Conservation (phyloP, 495 filamentous ascomycete genomes). For the Podospora sp. region DNA sequence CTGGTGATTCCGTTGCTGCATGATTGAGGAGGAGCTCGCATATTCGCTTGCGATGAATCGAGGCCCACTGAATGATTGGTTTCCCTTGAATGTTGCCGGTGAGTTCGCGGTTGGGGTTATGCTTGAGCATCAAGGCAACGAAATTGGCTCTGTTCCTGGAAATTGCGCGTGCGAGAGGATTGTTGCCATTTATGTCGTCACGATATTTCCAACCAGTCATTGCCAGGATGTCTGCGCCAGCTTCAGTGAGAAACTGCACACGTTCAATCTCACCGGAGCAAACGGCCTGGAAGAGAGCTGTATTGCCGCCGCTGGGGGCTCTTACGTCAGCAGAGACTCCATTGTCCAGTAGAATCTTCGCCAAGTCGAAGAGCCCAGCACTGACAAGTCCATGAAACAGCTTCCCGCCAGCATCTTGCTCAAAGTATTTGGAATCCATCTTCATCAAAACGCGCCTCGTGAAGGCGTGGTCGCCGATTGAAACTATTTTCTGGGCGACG, state of each 20-base stretch:
- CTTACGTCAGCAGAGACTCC: background rate
- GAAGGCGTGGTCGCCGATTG: slow-evolving; percentile 3
- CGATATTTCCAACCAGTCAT: background rate
- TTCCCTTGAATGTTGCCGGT: background rate
- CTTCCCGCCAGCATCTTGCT: background rate
- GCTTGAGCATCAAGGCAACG: slow-evolving; percentile 5
- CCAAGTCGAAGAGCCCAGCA: background rate
- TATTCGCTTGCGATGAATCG: slow-evolving; percentile 1
- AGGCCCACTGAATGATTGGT: slow-evolving; percentile 9
- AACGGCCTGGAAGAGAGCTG: background rate
- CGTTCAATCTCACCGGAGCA: background rate
- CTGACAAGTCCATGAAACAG: slow-evolving; percentile 3
- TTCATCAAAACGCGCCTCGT: slow-evolving; percentile 1
- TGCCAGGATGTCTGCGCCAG: background rate
- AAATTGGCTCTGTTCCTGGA: background rate
- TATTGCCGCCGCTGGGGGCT: background rate
- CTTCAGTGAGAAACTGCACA: background rate
- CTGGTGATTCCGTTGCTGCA: background rate
- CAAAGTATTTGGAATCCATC: background rate
- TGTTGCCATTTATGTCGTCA: background rate
- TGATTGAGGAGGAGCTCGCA: slow-evolving; percentile 3
- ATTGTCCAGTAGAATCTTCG: background rate
- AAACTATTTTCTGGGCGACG: slow-evolving; percentile 7
- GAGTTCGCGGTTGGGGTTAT: background rate
- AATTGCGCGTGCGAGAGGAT: background rate